Base-by-base conservation (phyloP, 345 rosid species). In the Kernera saxatilis region DNA sequence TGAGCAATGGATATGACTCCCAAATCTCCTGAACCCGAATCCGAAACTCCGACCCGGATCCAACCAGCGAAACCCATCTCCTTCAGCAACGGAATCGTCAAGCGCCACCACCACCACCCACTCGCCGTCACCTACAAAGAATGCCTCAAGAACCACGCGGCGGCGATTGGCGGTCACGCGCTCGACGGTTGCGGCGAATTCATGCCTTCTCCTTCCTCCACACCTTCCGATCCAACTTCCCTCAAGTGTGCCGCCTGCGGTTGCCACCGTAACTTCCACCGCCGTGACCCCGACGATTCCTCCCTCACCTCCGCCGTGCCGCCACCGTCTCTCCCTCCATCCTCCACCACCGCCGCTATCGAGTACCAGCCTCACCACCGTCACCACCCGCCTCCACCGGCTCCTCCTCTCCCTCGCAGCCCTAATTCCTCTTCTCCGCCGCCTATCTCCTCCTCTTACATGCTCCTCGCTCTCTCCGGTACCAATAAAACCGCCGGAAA, bases 111-210 rank as follows among this genome's bases (percentile, higher is more conserved):
- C 27, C 82, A 40, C 59, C 77, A 44, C 58, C 55, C 70, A 13
- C 30, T 79, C 8, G 45, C 67, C 15, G 41, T 83, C 17, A 67
- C 79, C 8, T 87, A 87, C 83, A 86, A 74, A 67, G 88, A 90
- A 75, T 90, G 96, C 69, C 84, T 82, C 29, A 90, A 84, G 72
- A 90, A 90, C 80, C 96, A 90, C 59, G 96, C 96, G 7, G 96
- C 96, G 48, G 75, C 77, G 61, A 6, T 86, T 41, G 96, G 96
- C 1, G 82, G 87, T 22, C 93, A 87, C 66, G 89, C 96, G 22
- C 72, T 90, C 4, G 96, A 90, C 67, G 96, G 96, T 13, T 90
- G 96, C 29, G 91, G 96, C 5, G 96, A 90, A 70, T 90, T 90
- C 80, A 87, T 87, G 96, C 88, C 86, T 0, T 86, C 93, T 14